Evolutionary conservation across 164 flowering plant genomes (phyloP), one percentile per base, ranked within the genome.

Genomic region (Aristolochia californica): DNA sequence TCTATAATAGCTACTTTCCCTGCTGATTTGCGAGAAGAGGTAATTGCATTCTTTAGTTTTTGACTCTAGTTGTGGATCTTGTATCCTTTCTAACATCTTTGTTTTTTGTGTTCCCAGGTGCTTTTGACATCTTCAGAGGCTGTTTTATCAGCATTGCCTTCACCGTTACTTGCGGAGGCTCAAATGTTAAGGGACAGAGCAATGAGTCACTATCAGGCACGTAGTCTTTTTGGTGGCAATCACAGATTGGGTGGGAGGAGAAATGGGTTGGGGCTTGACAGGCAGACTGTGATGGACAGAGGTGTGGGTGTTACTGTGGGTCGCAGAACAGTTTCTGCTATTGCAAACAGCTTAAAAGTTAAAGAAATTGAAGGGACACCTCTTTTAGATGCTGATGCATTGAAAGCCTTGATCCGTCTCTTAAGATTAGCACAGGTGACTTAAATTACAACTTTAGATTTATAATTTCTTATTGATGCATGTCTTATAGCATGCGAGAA

Each of bases 1-100:
- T 91, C 98, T 50, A 91, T 91, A 0, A 91, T 91, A 61, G 98
- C 98, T 59, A 91, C 98, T 57, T 85, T 91, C 67, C 98, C 96
- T 64, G 85, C 96, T 75, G 98, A 91, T 68, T 62, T 91, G 63
- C 95, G 98, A 50, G 96, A 91, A 78, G 98, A 91, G 96, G 98
- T 85, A 55, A 67, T 34, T 34, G 5, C 40, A 1, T 34, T 5
- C 10, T 34, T 9, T n/a, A n/a, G 10, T 2, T 34, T 34, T 34
- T 34, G 10, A 52, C 9, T 14, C 18, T 54, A 7, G 14, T 27
- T 54, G 34, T 15, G 2, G 9, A 26, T 54, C 8, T 54, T 27
- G 0, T 27, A 27, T 27, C 13, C n/a, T 8, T 26, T 11, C 5
- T 28, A n/a, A n/a, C n/a, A n/a, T n/a, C n/a, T n/a, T n/a, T n/a